Base-by-base conservation (phyloP, 148 eudicot species). In the Camellia lanceoleosa region DNA sequence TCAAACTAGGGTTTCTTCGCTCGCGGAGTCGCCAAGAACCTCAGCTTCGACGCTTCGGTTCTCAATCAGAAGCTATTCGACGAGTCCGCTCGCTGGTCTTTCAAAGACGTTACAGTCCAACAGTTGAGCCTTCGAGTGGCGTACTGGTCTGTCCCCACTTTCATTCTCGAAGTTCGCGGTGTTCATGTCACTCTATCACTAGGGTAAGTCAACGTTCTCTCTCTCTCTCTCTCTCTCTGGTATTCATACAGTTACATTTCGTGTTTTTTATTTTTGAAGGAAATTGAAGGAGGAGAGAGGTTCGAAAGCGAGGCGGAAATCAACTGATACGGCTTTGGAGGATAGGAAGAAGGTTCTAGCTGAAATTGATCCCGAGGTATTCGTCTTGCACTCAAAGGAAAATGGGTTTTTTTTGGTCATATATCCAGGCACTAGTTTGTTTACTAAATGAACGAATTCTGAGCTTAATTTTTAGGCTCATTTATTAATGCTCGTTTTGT, bases 331-430 rank as follows among this genome's bases (percentile, higher is more conserved):
- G 78, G 80, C 84, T 44, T 47, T 84, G 77, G 81, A 87, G 80
- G 83, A 86, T 19, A 83, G 80, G 88, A 86, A 83, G 85, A 86
- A 79, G 82, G 51, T 80, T 80, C 71, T 96, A 20, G 80, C 91
- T 46, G 89, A 83, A 82, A 85, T 94, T 83, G 98, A 96, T 80
- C 92, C 93, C 38, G 89, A 89, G 95, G 99, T 92, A 90, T 23
- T 59, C n/a, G 56, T 75, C 20, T 55, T 49, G 1, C 23, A 51
- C 44, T 47, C 43, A 47, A 4, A 20, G 58, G 3, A 54, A 74
- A 51, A 19, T 4, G 52, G 18, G n/a, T 30, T 19, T 76, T 64
- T 46, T 30, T 30, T 30, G 38, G n/a, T 6, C 14, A 30, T 77
- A 15, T 62, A 49, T 19, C 19, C 11, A 9, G 74, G 67, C 19